Conservation (phyloP, 106 monocot genomes). For the Alisma plantagoaquatica region DNA sequence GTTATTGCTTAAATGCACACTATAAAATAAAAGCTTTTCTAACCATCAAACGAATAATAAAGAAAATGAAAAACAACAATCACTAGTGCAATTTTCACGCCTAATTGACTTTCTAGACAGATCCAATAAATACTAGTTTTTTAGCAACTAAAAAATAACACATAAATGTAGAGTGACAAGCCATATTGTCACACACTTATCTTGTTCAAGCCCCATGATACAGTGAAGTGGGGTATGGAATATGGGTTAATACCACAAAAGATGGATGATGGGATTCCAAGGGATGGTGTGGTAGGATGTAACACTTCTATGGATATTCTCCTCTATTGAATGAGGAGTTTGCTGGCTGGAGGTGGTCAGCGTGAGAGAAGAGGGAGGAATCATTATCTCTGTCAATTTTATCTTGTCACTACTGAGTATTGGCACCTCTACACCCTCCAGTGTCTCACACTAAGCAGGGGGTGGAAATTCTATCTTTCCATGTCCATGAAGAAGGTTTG, state of each 20-base stretch:
- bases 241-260: constrained; percentile 36
- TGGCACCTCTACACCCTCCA: constrained; percentile 65
- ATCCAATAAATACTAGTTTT: too few species aligned
- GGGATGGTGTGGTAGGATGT: constrained; percentile 36
- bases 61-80: neutral
- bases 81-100: neutral
- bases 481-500: too few species aligned
- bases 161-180: neutral
- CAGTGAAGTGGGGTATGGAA: too few species aligned
- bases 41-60: neutral
- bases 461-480: constrained; percentile 8
- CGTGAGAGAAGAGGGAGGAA: constrained; percentile 35
- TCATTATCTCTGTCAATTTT: constrained; percentile 58
- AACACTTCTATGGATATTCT: constrained; percentile 22
- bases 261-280: constrained; percentile 32
- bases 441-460: too few species aligned
- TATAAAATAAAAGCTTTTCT: neutral
- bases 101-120: neutral
- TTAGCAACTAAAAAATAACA: too few species aligned
- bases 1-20: neutral
- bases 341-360: constrained; percentile 7
- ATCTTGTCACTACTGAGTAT: constrained; percentile 49
- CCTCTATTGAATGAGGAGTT: constrained; percentile 3
- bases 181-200: too few species aligned
- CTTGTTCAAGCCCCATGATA: too few species aligned